Percentiles rank a stretch among this genome's conserved stretches.
Evolutionary conservation across 192 early-diverging fungal species (phyloP).

Genomic region (Linnemannia hyalina): DNA sequence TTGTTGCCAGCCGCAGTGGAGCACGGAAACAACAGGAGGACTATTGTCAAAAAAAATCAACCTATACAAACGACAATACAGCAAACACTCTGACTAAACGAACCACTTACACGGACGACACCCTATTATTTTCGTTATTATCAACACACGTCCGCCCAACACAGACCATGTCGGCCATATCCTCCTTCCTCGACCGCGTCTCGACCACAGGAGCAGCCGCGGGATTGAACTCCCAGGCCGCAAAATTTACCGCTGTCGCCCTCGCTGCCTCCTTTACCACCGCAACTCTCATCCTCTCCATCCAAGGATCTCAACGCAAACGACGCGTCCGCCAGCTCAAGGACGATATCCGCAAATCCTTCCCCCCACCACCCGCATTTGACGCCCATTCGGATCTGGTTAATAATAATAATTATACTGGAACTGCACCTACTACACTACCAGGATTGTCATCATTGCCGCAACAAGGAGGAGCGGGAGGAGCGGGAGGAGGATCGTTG

Average conservation of each 20-base stretch:
- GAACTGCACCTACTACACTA: neutral
- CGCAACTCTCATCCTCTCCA: constrained; percentile 67
- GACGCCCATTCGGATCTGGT: constrained; percentile 5
- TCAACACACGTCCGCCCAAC: neutral
- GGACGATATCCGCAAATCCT: constrained; percentile 61
- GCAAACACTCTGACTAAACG: neutral
- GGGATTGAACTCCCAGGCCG: constrained; percentile 34
- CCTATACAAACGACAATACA: neutral
- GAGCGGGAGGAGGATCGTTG: neutral
- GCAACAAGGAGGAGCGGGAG: neutral
- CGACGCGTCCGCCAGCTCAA: constrained; percentile 67
- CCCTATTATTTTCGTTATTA: neutral
- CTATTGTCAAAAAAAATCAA: too few relatives aligned
- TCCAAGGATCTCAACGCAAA: constrained; percentile 63
- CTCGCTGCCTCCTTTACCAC: constrained; percentile 76
- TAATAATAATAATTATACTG: constrained; percentile 4
- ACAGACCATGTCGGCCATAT: constrained; percentile 11
- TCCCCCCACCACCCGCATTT: constrained; percentile 51
- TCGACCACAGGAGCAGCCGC: constrained; percentile 9
- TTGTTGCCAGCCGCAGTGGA: too few relatives aligned
- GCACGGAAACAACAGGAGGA: too few relatives aligned
- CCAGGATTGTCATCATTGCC: neutral
- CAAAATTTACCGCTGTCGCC: constrained; percentile 63
- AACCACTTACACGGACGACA: neutral
- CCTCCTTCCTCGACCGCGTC: constrained; percentile 31